Percentiles rank a stretch among this genome's conserved stretches.
These are phyloP conservation scores for Gomphus sp. DNA, from an alignment of 1,284 basidiomycete genomes.

Conservation along the genomic window DNA sequence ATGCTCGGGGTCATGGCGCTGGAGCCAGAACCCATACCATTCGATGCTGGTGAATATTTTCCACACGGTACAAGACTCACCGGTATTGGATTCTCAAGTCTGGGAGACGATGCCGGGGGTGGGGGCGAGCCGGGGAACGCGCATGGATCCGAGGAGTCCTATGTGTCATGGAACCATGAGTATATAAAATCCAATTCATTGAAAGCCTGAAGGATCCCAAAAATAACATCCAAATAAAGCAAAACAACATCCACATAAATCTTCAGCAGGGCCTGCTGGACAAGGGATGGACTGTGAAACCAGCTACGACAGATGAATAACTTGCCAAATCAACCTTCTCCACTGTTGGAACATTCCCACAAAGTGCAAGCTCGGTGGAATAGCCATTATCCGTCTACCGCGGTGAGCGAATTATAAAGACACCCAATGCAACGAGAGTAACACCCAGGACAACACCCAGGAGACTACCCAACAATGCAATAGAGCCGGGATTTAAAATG, in stretches of 20 bases:
- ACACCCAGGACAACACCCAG: not conserved
- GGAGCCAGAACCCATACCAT: no score
- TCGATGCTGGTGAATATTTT: not conserved
- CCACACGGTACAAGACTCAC: not conserved
- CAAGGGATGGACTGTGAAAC: not conserved
- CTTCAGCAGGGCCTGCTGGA: not conserved
- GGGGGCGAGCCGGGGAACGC: not conserved
- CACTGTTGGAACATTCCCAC: not conserved
- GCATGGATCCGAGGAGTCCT: slow-evolving; percentile 5
- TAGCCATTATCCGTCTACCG: not conserved
- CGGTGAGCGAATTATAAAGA: not conserved
- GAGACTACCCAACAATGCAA: slow-evolving; percentile 1
- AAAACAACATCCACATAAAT: not conserved
- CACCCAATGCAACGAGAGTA: not conserved
- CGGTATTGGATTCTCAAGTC: not conserved
- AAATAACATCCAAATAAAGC: no score
- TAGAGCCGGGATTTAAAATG: not conserved
- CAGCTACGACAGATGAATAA: not conserved
- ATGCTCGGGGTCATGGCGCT: no score
- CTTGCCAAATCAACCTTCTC: not conserved
- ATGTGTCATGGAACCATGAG: not conserved
- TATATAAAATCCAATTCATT: no score
- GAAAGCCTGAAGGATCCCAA: no score
- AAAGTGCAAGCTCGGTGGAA: not conserved
- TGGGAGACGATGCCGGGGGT: not conserved